Evolutionary conservation across 805 yeast genomes (phyloP).

Genomic region (Candida namnaoensis): DNA sequence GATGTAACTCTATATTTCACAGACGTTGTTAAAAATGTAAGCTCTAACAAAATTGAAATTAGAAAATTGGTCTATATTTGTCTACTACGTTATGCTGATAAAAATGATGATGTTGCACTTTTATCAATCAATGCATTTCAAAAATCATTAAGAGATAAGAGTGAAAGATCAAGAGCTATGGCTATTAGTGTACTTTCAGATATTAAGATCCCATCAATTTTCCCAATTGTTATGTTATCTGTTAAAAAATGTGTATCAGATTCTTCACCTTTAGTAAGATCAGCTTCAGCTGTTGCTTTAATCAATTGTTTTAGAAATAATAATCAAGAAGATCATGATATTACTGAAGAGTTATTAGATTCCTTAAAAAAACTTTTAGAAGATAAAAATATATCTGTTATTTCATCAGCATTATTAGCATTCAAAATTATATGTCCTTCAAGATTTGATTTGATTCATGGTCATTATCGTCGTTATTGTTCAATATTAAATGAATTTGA

Average conservation of each 20-base stretch:
- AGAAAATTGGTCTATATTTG: slow-evolving; percentile 73
- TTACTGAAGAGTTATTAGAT: slow-evolving; percentile 38
- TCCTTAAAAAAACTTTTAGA: slow-evolving; percentile 44
- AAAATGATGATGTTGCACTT: slow-evolving; percentile 83
- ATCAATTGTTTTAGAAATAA: slow-evolving; percentile 42
- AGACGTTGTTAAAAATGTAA: slow-evolving; percentile 82
- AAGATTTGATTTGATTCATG: slow-evolving; percentile 60
- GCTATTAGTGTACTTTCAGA: slow-evolving; percentile 77
- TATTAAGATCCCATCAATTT: slow-evolving; percentile 72
- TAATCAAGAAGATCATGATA: slow-evolving; percentile 26
- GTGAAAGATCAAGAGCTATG: slow-evolving; percentile 58
- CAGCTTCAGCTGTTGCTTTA: slow-evolving; percentile 71
- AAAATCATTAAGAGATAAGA: slow-evolving; percentile 64
- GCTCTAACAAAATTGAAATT: slow-evolving; percentile 54
- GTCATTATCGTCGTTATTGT: slow-evolving; percentile 54
- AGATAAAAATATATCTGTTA: slow-evolving; percentile 62
- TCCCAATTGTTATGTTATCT: slow-evolving; percentile 70
- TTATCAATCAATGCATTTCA: slow-evolving; percentile 89
- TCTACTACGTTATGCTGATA: slow-evolving; percentile 67
- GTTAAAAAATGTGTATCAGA: slow-evolving; percentile 64
- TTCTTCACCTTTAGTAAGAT: slow-evolving; percentile 67
- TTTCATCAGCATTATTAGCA: slow-evolving; percentile 58
- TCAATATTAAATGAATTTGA: slow-evolving; percentile 44
- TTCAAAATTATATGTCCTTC: slow-evolving; percentile 45
- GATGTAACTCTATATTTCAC: slow-evolving; percentile 49